A percentile compares a stretch with the other conserved stretches of the same genome.
Conservation (phyloP, 2,329 filamentous ascomycete genomes). For the Fusarium oligoseptatum region DNA sequence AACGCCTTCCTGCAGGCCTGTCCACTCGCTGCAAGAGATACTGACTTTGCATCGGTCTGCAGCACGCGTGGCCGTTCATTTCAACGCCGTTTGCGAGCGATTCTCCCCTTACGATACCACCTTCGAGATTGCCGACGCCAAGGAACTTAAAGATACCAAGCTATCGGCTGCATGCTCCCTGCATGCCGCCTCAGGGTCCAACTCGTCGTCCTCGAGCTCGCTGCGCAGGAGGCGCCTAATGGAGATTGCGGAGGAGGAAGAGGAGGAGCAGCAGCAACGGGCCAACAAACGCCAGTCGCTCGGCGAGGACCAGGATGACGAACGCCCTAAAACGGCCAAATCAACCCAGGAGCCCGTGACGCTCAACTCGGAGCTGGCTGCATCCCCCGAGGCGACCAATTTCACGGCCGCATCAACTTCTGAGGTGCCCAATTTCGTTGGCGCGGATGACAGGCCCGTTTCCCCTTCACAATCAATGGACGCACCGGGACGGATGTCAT, state of each 20-base stretch:
- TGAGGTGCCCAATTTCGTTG: conserved; percentile 66
- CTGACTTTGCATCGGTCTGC: conserved; percentile 32
- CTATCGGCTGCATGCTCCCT: conserved; percentile 90
- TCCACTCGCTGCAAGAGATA: background rate
- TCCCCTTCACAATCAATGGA: conserved; percentile 62
- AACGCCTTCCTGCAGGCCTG: background rate
- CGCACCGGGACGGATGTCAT: conserved; percentile 61
- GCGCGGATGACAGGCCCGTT: conserved; percentile 58
- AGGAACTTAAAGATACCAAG: conserved; percentile 88
- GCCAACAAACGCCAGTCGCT: conserved; percentile 71
- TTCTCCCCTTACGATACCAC: conserved; percentile 90
- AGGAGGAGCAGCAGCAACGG: conserved; percentile 75
- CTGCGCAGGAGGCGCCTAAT: conserved; percentile 82
- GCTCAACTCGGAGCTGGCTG: conserved; percentile 66
- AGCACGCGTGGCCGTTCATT: conserved; percentile 87
- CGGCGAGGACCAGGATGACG: conserved; percentile 60
- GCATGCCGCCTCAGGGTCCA: conserved; percentile 88
- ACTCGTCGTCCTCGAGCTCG: conserved; percentile 86
- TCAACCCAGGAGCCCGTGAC: conserved; percentile 58
- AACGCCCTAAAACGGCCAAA: conserved; percentile 45
- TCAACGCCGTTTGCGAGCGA: conserved; percentile 74
- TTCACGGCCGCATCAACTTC: conserved; percentile 62
- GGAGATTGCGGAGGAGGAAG: conserved; percentile 94
- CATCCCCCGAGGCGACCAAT: conserved; percentile 62
- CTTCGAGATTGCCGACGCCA: conserved; percentile 80